phyloP scores from a whole-genome alignment of 164 flowering plant genomes.

The Akebia trifoliata region DNA sequence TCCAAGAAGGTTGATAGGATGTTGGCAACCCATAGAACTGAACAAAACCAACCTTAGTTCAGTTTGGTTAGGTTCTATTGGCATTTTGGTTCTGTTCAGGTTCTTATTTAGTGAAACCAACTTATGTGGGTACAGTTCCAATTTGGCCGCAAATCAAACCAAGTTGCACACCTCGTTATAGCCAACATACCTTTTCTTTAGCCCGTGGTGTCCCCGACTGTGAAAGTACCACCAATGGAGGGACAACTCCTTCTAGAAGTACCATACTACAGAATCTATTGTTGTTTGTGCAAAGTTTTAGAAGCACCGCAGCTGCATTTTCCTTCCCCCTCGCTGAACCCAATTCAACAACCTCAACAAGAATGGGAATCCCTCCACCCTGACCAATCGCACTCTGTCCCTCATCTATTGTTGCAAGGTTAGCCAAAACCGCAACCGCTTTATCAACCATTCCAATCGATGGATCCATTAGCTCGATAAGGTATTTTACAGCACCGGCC shows the following conservation, averaged over 20 bases:
- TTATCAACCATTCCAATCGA: constrained; percentile 97
- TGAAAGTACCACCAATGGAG: constrained; percentile 82
- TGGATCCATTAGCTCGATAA: constrained; percentile 96
- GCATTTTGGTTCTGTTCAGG: too few relatives aligned
- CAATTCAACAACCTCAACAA: constrained; percentile 92
- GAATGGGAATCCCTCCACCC: constrained; percentile 72
- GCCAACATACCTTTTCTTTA: constrained; percentile 65
- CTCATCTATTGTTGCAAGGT: constrained; percentile 82
- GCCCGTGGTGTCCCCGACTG: constrained; percentile 95
- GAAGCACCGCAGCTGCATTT: constrained; percentile 91
- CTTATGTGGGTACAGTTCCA: too few relatives aligned
- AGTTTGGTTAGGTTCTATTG: too few relatives aligned
- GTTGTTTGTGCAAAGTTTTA: constrained; percentile 74
- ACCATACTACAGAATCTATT: constrained; percentile 63
- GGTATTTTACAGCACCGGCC: constrained; percentile 78
- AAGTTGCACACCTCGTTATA: too few relatives aligned
- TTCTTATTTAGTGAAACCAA: too few relatives aligned
- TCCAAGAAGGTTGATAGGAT: too few relatives aligned
- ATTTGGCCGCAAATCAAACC: too few relatives aligned
- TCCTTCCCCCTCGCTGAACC: constrained; percentile 97
- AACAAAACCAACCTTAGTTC: too few relatives aligned
- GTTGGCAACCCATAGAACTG: too few relatives aligned
- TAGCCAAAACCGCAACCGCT: constrained; percentile 95
- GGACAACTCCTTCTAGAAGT: constrained; percentile 94
- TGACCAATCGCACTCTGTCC: constrained; percentile 74